Evolutionary conservation across 1,284 basidiomycete genomes (phyloP), one percentile per base, ranked within the genome.

Genomic region (Papiliotrema flavescens): DNA sequence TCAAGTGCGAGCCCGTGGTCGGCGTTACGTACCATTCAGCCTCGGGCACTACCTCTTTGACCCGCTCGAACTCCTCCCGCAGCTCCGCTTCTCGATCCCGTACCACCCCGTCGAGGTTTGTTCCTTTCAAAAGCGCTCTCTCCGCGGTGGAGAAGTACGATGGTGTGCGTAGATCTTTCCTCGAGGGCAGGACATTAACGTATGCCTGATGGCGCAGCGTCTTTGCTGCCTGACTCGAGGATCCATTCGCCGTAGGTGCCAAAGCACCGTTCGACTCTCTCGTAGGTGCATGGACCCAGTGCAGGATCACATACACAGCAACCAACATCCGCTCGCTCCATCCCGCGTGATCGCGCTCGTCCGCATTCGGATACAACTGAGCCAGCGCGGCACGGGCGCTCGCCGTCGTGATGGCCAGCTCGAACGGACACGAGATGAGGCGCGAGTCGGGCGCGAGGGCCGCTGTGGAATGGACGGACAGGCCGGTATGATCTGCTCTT

Each of bases 71-170:
- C 67, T 90, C 88, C 0, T 61, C 61, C 53, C 75, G 71, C 85
- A 86, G 88, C 20, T 81, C 79, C 2, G 73, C 73, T 57, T 80
- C 74, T 6, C 87, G 81, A 61, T 89, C 86, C 3, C 80, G 47
- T 0, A 86, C 84, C 0, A 90, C 90, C 1, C 85, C 84, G 59
- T 83, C 83, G 1, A 95, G 66, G 67, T 93, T 93, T 1, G 87
- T 88, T 0, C 89, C 89, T 50, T 79, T 76, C 50, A 94, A 81
- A 13, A 85, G 69, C 9, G 82, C 79, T 8, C 85, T 75, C 70
- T 96, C 92, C 14, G 66, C 54, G 0, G 72, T 48, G 0, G 81
- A 81, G 67, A 89, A 95, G 63, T 88, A 84, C n/a, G 90, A 77
- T 0, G 90, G 82, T 0, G 90, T 93, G n/a, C 79, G 76, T 2